Conservation (phyloP, 345 rosid genomes). For the Eucalyptus regnans region DNA sequence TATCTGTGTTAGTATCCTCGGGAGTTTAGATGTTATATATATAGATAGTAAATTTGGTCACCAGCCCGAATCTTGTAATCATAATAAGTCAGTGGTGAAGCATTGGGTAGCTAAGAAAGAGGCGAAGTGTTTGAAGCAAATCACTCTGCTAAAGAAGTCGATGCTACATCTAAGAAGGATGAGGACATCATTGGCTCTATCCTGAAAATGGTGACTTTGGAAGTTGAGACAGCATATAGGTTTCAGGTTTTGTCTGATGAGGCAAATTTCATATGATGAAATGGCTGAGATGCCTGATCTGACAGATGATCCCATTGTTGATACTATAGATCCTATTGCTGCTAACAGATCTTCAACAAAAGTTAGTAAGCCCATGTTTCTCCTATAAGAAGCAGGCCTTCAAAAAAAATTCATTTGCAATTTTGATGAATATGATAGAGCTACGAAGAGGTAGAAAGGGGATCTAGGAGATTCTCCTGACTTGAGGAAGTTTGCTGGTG, state of each 20-base stretch:
- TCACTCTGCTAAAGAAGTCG: background rate
- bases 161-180: background rate
- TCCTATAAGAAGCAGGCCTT: background rate
- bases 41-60: background rate
- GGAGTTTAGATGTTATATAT: background rate
- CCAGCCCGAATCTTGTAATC: background rate
- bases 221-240: background rate
- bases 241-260: background rate
- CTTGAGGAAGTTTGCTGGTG: background rate
- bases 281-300: background rate
- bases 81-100: background rate
- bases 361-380: background rate
- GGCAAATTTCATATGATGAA: background rate
- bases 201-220: background rate
- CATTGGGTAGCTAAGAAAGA: background rate
- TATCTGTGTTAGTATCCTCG: background rate
- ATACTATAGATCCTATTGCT: background rate
- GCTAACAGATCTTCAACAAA: background rate
- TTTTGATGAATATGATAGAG: background rate
- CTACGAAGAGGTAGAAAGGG: background rate
- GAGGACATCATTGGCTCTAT: background rate
- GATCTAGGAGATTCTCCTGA: background rate
- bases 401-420: background rate
- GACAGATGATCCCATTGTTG: background rate
- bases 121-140: background rate